phyloP scores from a whole-genome alignment of 352 stramenopile species.

The Halophytophthora batemanensis region DNA sequence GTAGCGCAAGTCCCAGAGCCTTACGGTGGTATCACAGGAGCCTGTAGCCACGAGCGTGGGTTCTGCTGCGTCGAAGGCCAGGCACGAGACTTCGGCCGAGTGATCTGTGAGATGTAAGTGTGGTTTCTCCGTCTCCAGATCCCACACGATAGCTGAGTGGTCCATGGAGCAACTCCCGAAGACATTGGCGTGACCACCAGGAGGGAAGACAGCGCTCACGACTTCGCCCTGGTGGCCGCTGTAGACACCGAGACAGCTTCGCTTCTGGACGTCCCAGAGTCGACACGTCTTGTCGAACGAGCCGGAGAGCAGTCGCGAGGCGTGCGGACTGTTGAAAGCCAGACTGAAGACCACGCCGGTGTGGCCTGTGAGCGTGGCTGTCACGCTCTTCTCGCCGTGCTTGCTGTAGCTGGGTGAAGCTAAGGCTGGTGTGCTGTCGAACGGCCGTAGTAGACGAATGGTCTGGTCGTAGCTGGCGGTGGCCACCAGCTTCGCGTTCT shows the following conservation, averaged over 20 bases:
- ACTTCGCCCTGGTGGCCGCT: constrained; percentile 57
- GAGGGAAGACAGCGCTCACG: constrained; percentile 43
- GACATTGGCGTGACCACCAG: constrained; percentile 12
- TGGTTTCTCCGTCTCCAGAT: constrained; percentile 44
- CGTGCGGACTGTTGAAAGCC: constrained; percentile 54
- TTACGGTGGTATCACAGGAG: constrained; percentile 62
- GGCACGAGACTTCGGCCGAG: constrained; percentile 62
- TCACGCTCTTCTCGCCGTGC: constrained; percentile 23
- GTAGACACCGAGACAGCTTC: constrained; percentile 37
- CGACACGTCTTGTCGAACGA: constrained; percentile 82
- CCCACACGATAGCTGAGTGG: constrained; percentile 64
- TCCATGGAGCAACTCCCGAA: constrained; percentile 79
- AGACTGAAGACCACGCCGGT: constrained; percentile 67
- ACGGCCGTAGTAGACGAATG: constrained; percentile 45
- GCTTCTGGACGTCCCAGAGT: constrained; percentile 52
- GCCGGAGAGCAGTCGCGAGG: constrained; percentile 51
- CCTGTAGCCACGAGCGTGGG: constrained; percentile 52
- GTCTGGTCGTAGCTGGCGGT: constrained; percentile 80
- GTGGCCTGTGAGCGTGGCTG: constrained; percentile 45
- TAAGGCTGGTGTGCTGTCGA: constrained; percentile 5
- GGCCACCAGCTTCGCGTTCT: constrained; percentile 54
- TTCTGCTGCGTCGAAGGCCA: constrained; percentile 49
- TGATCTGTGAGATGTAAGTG: constrained; percentile 48
- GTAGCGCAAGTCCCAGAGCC: constrained; percentile 71
- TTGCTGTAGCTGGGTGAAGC: constrained; percentile 1